Evolutionary conservation across 2,329 filamentous ascomycete genomes (phyloP).

Genomic region (Colletotrichum cuscutae): DNA sequence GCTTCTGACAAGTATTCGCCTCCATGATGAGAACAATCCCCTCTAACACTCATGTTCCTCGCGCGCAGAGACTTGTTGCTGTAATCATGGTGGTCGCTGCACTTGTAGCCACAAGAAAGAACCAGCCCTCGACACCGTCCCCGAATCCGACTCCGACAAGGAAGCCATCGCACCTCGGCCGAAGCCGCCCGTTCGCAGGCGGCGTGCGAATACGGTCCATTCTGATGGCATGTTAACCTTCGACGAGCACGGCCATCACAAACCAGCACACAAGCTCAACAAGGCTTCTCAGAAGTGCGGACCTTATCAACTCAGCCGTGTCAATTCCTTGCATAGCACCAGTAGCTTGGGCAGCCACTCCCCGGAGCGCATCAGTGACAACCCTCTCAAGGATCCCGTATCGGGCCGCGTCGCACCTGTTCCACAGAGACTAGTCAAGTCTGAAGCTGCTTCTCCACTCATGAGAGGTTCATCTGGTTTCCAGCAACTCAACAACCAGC

Average conservation of each 20-base stretch:
- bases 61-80: conserved; percentile 71
- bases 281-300: conserved; percentile 70
- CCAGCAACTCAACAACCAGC: conserved; percentile 61
- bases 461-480: conserved; percentile 60
- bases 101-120: conserved; percentile 74
- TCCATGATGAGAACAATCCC: conserved; percentile 39
- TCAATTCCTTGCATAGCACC: conserved; percentile 66
- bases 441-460: conserved; percentile 70
- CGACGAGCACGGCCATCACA: conserved; percentile 73
- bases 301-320: conserved; percentile 69
- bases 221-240: conserved; percentile 69
- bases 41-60: conserved; percentile 25
- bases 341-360: conserved; percentile 60
- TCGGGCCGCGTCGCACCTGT: conserved; percentile 49
- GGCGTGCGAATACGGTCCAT: conserved; percentile 70
- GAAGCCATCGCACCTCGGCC: conserved; percentile 49
- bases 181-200: conserved; percentile 58
- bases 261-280: conserved; percentile 69
- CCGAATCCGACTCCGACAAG: conserved; percentile 70
- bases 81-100: conserved; percentile 75
- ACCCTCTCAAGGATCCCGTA: conserved; percentile 50
- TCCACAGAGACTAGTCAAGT: conserved; percentile 66
- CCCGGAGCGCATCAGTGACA: conserved; percentile 53
- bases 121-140: conserved; percentile 67
- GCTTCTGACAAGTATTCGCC: conserved; percentile 36